A percentile compares a stretch with the other conserved stretches of the same genome.
phyloP scores from a whole-genome alignment of 2,329 filamentous ascomycete genomes.

The Pestalotiopsis sp. region DNA sequence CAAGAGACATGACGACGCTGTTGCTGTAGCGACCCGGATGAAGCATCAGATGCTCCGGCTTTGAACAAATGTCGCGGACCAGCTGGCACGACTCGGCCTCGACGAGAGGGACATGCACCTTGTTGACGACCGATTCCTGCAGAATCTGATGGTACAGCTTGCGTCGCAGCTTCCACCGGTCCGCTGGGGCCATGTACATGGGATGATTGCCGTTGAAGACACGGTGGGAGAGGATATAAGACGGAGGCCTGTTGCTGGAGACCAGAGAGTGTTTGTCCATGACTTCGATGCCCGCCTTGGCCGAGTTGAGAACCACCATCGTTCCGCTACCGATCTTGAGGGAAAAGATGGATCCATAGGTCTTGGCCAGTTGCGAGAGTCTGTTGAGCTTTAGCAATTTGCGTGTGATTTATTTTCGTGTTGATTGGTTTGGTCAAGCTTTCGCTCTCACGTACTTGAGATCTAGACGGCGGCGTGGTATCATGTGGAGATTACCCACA shows the following conservation, averaged over 20 bases:
- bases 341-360: conserved; percentile 18
- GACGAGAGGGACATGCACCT: conserved; percentile 41
- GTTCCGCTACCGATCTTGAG: conserved; percentile 25
- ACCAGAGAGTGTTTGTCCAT: not conserved
- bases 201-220: not conserved
- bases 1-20: conserved; percentile 46
- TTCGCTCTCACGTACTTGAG: too few relatives aligned
- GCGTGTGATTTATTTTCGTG: too few relatives aligned
- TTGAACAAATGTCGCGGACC: conserved; percentile 42
- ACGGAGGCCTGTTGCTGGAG: not conserved
- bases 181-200: not conserved
- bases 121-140: conserved; percentile 46
- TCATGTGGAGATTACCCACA: too few relatives aligned
- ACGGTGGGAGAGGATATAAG: not conserved
- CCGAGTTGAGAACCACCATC: too few relatives aligned
- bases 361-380: conserved; percentile 44
- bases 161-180: not conserved
- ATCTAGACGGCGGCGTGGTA: too few relatives aligned
- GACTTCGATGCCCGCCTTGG: too few relatives aligned
- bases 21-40: conserved; percentile 52
- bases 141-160: conserved; percentile 29
- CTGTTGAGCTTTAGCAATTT: conserved; percentile 23
- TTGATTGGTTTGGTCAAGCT: too few relatives aligned
- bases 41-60: conserved; percentile 45
- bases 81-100: conserved; percentile 52